These are phyloP conservation scores for Stachybotrys chartarum DNA, from an alignment of 2,329 filamentous ascomycete genomes.

Conservation along the genomic window DNA sequence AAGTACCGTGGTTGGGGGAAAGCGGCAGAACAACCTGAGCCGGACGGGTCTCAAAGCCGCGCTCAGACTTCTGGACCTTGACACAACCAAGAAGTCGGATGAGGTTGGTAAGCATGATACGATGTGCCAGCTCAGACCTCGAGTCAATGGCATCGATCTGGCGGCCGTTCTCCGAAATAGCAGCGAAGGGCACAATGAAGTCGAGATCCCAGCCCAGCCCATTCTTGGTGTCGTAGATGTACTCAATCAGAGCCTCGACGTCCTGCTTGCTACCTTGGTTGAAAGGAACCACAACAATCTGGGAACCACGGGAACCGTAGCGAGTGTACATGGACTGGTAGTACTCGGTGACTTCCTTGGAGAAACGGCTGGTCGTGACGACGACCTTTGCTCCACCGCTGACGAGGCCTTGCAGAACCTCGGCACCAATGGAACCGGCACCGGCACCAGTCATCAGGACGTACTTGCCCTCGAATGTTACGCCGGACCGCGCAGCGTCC, in stretches of 20 bases:
- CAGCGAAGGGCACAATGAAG: conserved; percentile 91
- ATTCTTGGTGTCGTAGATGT: conserved; percentile 94
- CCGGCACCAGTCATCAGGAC: conserved; percentile 97
- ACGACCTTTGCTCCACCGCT: conserved; percentile 95
- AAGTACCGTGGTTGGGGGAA: conserved; percentile 97
- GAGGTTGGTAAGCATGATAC: conserved; percentile 98
- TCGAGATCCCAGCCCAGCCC: conserved; percentile 98
- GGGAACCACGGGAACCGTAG: conserved; percentile 86
- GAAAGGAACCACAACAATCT: conserved; percentile 97
- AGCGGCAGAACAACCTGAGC: conserved; percentile 94
- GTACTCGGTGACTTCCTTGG: conserved; percentile 95
- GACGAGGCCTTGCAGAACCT: conserved; percentile 91
- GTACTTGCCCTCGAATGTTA: conserved; percentile 92
- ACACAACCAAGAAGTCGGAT: conserved; percentile 83
- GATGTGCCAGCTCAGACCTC: conserved; percentile 94
- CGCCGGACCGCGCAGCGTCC: conserved; percentile 76
- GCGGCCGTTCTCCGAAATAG: conserved; percentile 94
- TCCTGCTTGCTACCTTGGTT: conserved; percentile 99
- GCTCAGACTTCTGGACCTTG: conserved; percentile 82
- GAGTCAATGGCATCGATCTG: conserved; percentile 97
- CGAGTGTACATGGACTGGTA: conserved; percentile 98
- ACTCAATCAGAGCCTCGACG: conserved; percentile 85
- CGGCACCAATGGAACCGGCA: conserved; percentile 94
- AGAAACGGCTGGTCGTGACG: conserved; percentile 95
- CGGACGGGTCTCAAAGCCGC: conserved; percentile 88